These are phyloP conservation scores for Heterobasidion occidentale DNA, from an alignment of 1,284 basidiomycete species.

Conservation along the genomic window DNA sequence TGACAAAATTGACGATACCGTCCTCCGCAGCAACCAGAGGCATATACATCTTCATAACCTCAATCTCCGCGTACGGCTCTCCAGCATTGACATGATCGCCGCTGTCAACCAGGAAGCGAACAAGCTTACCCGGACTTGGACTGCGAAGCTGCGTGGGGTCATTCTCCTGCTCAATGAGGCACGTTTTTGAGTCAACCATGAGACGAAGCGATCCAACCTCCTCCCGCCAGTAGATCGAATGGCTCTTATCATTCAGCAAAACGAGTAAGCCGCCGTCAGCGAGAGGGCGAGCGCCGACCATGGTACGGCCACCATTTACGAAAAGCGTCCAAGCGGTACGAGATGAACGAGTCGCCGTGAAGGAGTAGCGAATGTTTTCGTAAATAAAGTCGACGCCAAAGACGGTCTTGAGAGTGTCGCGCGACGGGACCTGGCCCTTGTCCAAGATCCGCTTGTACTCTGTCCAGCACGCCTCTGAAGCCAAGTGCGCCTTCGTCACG, in stretches of 20 bases:
- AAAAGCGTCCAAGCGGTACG: constrained; percentile 88
- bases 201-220: constrained; percentile 93
- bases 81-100: constrained; percentile 96
- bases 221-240: constrained; percentile 98
- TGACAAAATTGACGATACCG: constrained; percentile 94
- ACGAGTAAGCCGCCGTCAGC: constrained; percentile 95
- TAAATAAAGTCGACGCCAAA: constrained; percentile 99
- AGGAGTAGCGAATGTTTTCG: constrained; percentile 92
- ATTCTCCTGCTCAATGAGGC: constrained; percentile 98
- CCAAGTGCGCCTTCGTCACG: constrained; percentile 92
- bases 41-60: constrained; percentile 99
- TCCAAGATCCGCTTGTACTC: constrained; percentile 96
- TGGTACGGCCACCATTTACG: constrained; percentile 89
- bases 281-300: constrained; percentile 85
- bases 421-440: constrained; percentile 96
- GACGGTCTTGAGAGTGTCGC: constrained; percentile 93
- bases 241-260: constrained; percentile 88
- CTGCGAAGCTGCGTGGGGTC: constrained; percentile 97
- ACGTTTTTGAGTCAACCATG: constrained; percentile 96
- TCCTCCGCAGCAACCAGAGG: constrained; percentile 94
- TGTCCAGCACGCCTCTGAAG: constrained; percentile 82
- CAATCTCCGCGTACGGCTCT: constrained; percentile 97
- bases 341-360: constrained; percentile 92
- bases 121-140: constrained; percentile 95
- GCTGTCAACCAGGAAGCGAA: constrained; percentile 92